A percentile compares a stretch with the other conserved stretches of the same genome.
Conservation (phyloP, 345 rosid genomes). For the Corchorus olitorius region DNA sequence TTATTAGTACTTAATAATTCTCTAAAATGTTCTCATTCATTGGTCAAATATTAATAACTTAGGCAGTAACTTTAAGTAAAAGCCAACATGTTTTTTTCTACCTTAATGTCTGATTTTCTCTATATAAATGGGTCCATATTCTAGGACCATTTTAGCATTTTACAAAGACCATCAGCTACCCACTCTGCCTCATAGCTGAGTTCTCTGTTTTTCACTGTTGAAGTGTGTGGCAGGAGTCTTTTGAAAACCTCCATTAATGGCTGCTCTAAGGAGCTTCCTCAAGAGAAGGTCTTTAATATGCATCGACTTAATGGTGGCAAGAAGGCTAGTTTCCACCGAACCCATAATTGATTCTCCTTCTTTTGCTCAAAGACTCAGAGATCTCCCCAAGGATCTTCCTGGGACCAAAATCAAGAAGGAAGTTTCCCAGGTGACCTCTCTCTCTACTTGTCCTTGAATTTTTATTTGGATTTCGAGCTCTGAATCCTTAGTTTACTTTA, state of each 20-base stretch:
- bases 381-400: slow-evolving; percentile 71
- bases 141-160: neutral
- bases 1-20: too few relatives aligned
- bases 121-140: neutral
- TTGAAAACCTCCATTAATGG: slow-evolving; percentile 41
- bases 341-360: slow-evolving; percentile 41
- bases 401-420: slow-evolving; percentile 62
- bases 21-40: too few relatives aligned
- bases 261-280: slow-evolving; percentile 44
- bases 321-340: slow-evolving; percentile 51
- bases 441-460: neutral
- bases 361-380: slow-evolving; percentile 65
- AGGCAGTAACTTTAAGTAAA: neutral
- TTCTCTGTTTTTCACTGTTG: neutral
- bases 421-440: slow-evolving; percentile 55
- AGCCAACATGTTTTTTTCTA: neutral
- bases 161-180: neutral
- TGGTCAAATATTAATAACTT: neutral
- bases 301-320: slow-evolving; percentile 20
- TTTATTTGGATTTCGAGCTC: neutral
- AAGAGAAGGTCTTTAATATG: slow-evolving; percentile 40
- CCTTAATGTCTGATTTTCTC: neutral
- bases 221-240: neutral
- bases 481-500: neutral
- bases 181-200: neutral